phyloP scores from a whole-genome alignment of 768 basidiomycete species.

The Gloeophyllum trabeum region DNA sequence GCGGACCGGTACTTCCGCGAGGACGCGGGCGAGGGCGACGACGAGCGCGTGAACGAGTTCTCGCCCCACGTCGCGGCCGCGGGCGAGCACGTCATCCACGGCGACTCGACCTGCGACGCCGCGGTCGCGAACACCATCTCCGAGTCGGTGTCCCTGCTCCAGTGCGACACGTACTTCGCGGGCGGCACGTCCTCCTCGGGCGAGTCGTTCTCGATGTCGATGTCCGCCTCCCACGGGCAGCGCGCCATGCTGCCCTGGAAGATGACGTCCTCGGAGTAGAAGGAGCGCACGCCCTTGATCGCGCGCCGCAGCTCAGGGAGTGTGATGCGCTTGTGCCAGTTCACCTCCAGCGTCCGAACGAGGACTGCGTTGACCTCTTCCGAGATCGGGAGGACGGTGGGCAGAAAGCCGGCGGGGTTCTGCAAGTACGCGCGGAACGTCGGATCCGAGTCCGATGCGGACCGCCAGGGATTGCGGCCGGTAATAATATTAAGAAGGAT shows the following conservation, averaged over 20 bases:
- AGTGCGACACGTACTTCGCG: background rate
- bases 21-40: background rate
- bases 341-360: constrained; percentile 19
- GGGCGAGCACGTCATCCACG: background rate
- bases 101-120: background rate
- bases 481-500: constrained; percentile 93
- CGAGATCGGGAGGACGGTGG: constrained; percentile 30
- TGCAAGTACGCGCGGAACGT: constrained; percentile 84
- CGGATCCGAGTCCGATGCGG: constrained; percentile 70
- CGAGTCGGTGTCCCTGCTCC: constrained; percentile 10
- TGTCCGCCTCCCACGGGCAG: constrained; percentile 67
- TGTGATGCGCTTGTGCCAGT: constrained; percentile 22
- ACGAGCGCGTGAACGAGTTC: background rate
- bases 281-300: constrained; percentile 44
- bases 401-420: constrained; percentile 72
- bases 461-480: constrained; percentile 94
- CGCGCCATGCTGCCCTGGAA: constrained; percentile 77
- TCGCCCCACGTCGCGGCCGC: background rate
- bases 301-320: constrained; percentile 39
- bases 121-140: constrained; percentile 17
- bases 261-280: constrained; percentile 66
- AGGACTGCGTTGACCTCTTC: constrained; percentile 23
- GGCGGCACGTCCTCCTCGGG: constrained; percentile 16
- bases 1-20: background rate
- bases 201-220: constrained; percentile 46